Evolutionary conservation across 805 yeast species (phyloP).

Genomic region (Cyberlindnera maritima): DNA sequence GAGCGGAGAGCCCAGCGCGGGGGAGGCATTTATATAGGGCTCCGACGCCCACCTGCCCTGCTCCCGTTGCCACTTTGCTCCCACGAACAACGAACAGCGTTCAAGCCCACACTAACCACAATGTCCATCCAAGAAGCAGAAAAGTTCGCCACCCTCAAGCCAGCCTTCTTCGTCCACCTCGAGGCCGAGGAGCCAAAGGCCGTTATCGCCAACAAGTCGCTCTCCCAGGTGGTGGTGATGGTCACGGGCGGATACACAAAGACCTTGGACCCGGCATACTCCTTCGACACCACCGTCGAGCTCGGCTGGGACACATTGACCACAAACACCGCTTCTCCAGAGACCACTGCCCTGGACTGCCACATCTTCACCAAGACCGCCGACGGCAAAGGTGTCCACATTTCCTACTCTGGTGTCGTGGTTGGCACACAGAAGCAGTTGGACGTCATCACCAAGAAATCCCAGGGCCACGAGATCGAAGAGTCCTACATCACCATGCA

Average conservation of each 20-base stretch:
- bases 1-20: too few species aligned
- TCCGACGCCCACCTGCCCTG: not conserved
- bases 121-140: slow-evolving; percentile 10
- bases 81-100: too few species aligned
- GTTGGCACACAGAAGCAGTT: slow-evolving; percentile 34
- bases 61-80: too few species aligned
- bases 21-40: not conserved
- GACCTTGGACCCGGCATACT: slow-evolving; percentile 34
- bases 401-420: slow-evolving; percentile 49
- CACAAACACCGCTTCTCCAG: slow-evolving; percentile 30
- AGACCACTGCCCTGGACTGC: slow-evolving; percentile 44
- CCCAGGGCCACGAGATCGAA: slow-evolving; percentile 35
- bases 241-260: slow-evolving; percentile 36
- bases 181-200: slow-evolving; percentile 33
- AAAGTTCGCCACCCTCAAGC: slow-evolving; percentile 27
- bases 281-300: slow-evolving; percentile 36
- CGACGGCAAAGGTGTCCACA: slow-evolving; percentile 39
- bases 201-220: slow-evolving; percentile 28
- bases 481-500: slow-evolving; percentile 49
- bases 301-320: slow-evolving; percentile 49
- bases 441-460: slow-evolving; percentile 35
- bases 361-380: slow-evolving; percentile 44
- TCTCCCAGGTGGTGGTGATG: slow-evolving; percentile 29
- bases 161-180: slow-evolving; percentile 37
- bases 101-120: too few species aligned